Base-by-base conservation (phyloP, 345 rosid species). In the Citrus maxima region DNA sequence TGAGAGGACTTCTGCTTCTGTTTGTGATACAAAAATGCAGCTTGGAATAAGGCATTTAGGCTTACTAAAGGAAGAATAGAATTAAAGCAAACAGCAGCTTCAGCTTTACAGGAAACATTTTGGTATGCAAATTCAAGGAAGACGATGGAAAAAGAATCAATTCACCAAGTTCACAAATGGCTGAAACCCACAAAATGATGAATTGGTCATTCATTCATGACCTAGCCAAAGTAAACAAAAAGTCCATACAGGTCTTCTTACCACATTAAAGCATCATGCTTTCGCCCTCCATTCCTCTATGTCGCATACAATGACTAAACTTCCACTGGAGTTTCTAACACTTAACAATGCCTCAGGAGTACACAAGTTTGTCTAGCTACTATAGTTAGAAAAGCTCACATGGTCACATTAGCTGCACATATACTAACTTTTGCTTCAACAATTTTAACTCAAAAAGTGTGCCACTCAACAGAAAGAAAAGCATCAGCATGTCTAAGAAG, bases 1-100 rank as follows among this genome's bases (percentile, higher is more conserved):
- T 79, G 97, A 86, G 80, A 96, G 96, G 85, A 96, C 95, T 89
- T 93, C 98, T 54, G 95, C 99, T 83, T 96, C 99, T 96, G 51
- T 46, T 46, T 42, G 90, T 56, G 79, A 79, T n/a, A 80, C 25
- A 74, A 70, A 60, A 77, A 63, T 19, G 32, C 49, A 38, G 19
- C 27, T 80, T 55, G n/a, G 54, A 78, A 12, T 77, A 12, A 72
- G 68, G 63, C 25, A 37, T 42, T 77, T 27, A 75, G 68, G 63
- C 28, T 46, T 42, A 63, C 27, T 37, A 37, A 77, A 80, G 25
- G 51, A 51, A 74, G 63, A 42, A 27, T 1, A 0, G 3, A 12
- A 19, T 3, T 73, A 77, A 51, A 51, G 74, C 71, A 30, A 1
- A 61, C 5, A 12, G 13, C 46, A 56, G 69, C 62, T 32, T 74